Evolutionary conservation across 768 basidiomycete species (phyloP).

Genomic region (Mrakia hoshinonis): DNA sequence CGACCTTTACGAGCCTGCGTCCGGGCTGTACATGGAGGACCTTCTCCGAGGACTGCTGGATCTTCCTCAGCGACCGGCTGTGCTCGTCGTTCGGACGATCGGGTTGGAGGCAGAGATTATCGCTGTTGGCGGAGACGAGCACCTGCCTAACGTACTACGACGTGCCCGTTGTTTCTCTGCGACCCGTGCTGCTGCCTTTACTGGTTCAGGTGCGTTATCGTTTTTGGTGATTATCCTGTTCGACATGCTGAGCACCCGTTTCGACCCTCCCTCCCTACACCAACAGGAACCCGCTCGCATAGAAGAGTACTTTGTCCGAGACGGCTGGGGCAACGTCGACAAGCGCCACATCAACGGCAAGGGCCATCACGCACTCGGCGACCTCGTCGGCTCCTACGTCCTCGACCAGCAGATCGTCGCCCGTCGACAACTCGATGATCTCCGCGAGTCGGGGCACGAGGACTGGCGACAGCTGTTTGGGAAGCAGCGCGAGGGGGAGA

Average conservation of each 20-base stretch:
- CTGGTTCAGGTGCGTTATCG: background rate
- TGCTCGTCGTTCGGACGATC: background rate
- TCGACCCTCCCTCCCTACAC: too few species aligned
- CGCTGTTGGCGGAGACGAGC: conserved; percentile 6
- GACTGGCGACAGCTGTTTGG: background rate
- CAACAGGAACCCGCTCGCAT: background rate
- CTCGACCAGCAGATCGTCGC: background rate
- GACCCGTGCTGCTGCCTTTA: background rate
- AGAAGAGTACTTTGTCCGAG: background rate
- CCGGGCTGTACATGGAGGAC: background rate
- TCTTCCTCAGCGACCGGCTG: background rate
- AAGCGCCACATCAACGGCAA: background rate
- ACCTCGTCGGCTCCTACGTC: background rate
- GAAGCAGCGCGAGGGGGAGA: background rate
- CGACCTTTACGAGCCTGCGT: background rate
- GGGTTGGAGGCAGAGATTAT: conserved; percentile 1
- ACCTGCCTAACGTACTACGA: background rate
- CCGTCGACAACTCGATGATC: background rate
- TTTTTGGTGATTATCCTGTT: too few species aligned
- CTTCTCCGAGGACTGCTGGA: background rate
- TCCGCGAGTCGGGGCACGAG: background rate
- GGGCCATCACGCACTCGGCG: background rate
- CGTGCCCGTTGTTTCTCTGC: background rate
- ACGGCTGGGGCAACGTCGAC: background rate
- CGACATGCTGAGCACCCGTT: too few species aligned